phyloP scores from a whole-genome alignment of 1,139 yeast species.

The Yamadazyma dendronema region DNA sequence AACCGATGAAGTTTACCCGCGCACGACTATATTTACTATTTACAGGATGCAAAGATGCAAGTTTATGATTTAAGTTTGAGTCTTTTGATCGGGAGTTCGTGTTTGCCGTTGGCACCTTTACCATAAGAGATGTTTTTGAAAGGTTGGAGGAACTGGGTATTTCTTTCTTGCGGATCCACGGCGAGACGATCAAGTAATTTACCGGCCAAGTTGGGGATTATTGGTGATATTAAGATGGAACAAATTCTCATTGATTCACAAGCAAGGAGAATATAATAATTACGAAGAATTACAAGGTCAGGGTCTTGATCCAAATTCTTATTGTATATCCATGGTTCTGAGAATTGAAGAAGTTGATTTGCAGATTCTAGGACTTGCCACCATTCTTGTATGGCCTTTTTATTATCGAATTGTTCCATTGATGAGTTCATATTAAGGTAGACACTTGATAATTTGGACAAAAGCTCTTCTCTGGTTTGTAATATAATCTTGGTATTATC shows the following conservation, averaged over 20 bases:
- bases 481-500: constrained; percentile 19
- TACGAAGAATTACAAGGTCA: constrained; percentile 33
- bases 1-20: no score
- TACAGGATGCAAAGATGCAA: no score
- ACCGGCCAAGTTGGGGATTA: constrained; percentile 64
- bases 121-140: constrained; percentile 39
- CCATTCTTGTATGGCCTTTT: constrained; percentile 58
- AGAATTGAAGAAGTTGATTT: constrained; percentile 58
- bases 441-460: constrained; percentile 19
- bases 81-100: constrained; percentile 10
- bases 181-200: constrained; percentile 59
- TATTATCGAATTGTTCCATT: constrained; percentile 52
- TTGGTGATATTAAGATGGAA: constrained; percentile 66
- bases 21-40: no score
- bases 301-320: constrained; percentile 20
- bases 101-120: constrained; percentile 27
- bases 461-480: constrained; percentile 18
- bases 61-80: neutral
- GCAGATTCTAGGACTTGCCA: constrained; percentile 63
- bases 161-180: constrained; percentile 17
- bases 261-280: constrained; percentile 57
- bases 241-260: constrained; percentile 71
- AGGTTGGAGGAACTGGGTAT: constrained; percentile 54
- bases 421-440: constrained; percentile 36
- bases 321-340: constrained; percentile 58